phyloP scores from a whole-genome alignment of 2,329 filamentous ascomycete genomes.

The Neopestalotiopsis sp. region DNA sequence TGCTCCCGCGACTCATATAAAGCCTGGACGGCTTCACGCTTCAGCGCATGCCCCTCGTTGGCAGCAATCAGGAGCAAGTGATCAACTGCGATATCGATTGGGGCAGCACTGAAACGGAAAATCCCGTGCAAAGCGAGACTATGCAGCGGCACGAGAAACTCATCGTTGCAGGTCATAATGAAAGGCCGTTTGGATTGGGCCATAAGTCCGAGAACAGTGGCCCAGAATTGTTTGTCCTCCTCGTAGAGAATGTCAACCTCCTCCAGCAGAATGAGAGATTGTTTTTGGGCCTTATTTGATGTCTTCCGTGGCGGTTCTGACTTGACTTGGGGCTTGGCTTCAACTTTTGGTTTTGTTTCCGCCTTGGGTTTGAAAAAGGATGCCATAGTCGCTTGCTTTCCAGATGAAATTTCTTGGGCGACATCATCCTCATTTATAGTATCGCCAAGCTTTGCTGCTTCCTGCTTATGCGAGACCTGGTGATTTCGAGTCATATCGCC shows the following conservation, averaged over 20 bases:
- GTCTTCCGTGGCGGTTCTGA: slow-evolving; percentile 38
- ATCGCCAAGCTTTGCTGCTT: slow-evolving; percentile 31
- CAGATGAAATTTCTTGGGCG: slow-evolving; percentile 64
- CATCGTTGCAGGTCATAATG: slow-evolving; percentile 93
- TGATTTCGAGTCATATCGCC: slow-evolving; percentile 98
- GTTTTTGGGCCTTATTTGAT: slow-evolving; percentile 70
- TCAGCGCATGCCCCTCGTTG: slow-evolving; percentile 83
- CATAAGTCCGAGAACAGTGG: slow-evolving; percentile 78
- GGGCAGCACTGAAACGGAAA: slow-evolving; percentile 73
- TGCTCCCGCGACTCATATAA: slow-evolving; percentile 72
- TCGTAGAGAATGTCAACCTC: slow-evolving; percentile 94
- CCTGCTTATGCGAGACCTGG: slow-evolving; percentile 67
- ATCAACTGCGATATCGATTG: slow-evolving; percentile 73
- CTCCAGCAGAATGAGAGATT: slow-evolving; percentile 92
- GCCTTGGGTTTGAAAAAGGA: slow-evolving; percentile 74
- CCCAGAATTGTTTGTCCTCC: slow-evolving; percentile 95
- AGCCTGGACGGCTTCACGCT: slow-evolving; percentile 66
- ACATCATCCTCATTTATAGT: slow-evolving; percentile 49
- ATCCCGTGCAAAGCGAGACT: slow-evolving; percentile 84
- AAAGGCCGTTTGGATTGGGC: slow-evolving; percentile 88
- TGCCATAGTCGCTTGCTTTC: slow-evolving; percentile 79
- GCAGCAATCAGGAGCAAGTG: slow-evolving; percentile 83
- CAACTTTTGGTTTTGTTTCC: slow-evolving; percentile 29
- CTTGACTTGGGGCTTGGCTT: slow-evolving; percentile 27
- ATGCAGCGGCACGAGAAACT: slow-evolving; percentile 77